These are phyloP conservation scores for Breynia disticha DNA, from an alignment of 441 rosid genomes.

Conservation along the genomic window DNA sequence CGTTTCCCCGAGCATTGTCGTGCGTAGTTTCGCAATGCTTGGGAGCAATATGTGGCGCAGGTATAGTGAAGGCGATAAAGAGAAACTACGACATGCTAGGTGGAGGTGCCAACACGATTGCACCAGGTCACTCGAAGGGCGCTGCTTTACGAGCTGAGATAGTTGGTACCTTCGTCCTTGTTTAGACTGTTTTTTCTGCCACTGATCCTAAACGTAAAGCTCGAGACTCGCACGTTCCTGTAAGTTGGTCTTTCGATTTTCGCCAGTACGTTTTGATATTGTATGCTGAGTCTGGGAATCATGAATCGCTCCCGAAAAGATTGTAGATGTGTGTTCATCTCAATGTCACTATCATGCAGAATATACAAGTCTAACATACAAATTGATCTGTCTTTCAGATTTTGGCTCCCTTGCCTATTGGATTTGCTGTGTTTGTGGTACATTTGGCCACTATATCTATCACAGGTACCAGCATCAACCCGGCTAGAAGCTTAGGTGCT, in stretches of 20 bases:
- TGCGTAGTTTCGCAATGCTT: conserved; percentile 57
- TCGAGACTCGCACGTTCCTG: conserved; percentile 66
- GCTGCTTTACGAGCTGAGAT: conserved; percentile 61
- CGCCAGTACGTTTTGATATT: too few relatives aligned
- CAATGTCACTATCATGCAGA: too few relatives aligned
- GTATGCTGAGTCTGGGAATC: too few relatives aligned
- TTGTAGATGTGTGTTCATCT: too few relatives aligned
- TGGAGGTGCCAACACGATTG: conserved; percentile 49
- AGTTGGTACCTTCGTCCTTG: conserved; percentile 48
- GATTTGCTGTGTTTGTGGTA: conserved; percentile 13
- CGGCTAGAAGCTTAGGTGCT: conserved; percentile 14
- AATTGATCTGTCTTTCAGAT: background rate
- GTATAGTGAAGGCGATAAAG: conserved; percentile 49
- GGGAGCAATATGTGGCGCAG: conserved; percentile 64
- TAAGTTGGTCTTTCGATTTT: conserved; percentile 11
- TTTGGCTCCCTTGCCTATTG: conserved; percentile 17
- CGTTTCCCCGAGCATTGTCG: conserved; percentile 40
- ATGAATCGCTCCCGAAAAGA: too few relatives aligned
- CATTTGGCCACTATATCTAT: conserved; percentile 15
- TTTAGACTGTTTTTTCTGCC: conserved; percentile 62
- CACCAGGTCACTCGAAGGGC: conserved; percentile 40
- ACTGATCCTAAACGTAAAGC: conserved; percentile 71
- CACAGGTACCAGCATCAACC: conserved; percentile 16
- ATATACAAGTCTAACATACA: too few relatives aligned
- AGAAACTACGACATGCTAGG: conserved; percentile 32